Evolutionary conservation across 352 stramenopile species (phyloP), one percentile per base, ranked within the genome.

Genomic region (Halophytophthora batemanensis): DNA sequence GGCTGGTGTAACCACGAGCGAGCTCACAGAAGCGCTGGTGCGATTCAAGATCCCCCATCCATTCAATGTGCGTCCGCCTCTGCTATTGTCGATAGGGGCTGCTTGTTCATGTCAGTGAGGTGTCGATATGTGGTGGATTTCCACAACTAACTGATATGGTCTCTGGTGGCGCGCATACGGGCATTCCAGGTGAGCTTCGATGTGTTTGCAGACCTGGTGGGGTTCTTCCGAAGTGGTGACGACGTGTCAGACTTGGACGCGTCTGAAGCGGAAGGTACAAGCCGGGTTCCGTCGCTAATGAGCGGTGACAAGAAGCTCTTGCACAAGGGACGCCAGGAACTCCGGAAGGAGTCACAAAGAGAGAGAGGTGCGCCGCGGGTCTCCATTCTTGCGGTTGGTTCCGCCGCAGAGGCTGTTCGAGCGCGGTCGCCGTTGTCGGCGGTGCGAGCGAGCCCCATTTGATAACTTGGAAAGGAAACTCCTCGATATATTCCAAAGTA

Each of bases 141-240:
- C 11, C 23, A 45, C 33, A 1, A 7, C 34, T 44, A 14, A 45
- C 42, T 42, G 0, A 46, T 15, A 13, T 31, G 39, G 17, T 29
- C 43, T 40, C 22, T 59, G 25, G 8, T 8, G 25, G 8, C 25
- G 25, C 25, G 25, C 25, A 8, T 8, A 31, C 25, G 25, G 25
- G 25, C 8, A 31, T 21, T 50, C 22, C 46, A 90, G 79, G 62
- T 88, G 52, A 67, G 68, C 28, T 88, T 90, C 45, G 74, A 86
- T 29, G 52, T 75, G 19, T 90, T 90, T 34, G 58, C 60, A 4
- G 72, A 86, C 22, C 59, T 90, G 19, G 70, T 73, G 15, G 47
- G 52, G 4, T 73, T 73, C 50, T 79, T 72, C 45, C 59, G 55
- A 19, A 41, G 39, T 19, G 54, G 38, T 8, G 41, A 56, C 12